Evolutionary conservation across 331 rosid species (phyloP), one percentile per base, ranked within the genome.

Genomic region (Prunus yedoensis): DNA sequence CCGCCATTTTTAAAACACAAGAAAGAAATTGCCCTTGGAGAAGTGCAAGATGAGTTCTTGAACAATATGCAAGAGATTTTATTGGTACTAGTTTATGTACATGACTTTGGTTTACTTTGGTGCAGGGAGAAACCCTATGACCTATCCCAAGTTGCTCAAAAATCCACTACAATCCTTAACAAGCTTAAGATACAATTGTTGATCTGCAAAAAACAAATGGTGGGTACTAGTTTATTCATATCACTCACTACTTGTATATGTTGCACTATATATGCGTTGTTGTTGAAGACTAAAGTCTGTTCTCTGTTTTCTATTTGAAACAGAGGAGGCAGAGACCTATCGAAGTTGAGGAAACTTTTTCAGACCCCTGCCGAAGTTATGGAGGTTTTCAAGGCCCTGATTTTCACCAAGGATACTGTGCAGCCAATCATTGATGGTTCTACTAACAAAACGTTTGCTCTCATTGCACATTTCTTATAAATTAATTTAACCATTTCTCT

Each of bases 261-360:
- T 70, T 52, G 49, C 9, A 16, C 50, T 52, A 67, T 23, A 45
- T 23, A 23, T 23, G 8, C 54, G 49, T 6, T 27, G 59, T 12
- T 49, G 59, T 38, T 51, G 0, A 53, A 20, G 41, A 6, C 8
- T 52, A 1, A 17, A 5, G 17, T 38, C 43, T 1, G 17, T 52
- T 6, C n/a, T 52, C 21, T 52, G n/a, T 7, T 60, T 18, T 9
- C 13, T 35, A 17, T 59, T 50, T 56, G 16, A 52, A 30, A 27
- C 80, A 85, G 89, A 59, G 82, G 89, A 79, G 73, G 62, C 77
- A 20, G 77, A 70, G 56, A 61, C 53, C 12, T 77, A 82, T 25
- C 43, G 76, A 79, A 53, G 74, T 69, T 85, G 50, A 28, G 69
- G 79, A 80, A 82, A 54, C 70, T 73, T n/a, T 74, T 74, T 70